These are phyloP conservation scores for Dissophora ornata DNA, from an alignment of 192 early-diverging fungal genomes.

Conservation along the genomic window DNA sequence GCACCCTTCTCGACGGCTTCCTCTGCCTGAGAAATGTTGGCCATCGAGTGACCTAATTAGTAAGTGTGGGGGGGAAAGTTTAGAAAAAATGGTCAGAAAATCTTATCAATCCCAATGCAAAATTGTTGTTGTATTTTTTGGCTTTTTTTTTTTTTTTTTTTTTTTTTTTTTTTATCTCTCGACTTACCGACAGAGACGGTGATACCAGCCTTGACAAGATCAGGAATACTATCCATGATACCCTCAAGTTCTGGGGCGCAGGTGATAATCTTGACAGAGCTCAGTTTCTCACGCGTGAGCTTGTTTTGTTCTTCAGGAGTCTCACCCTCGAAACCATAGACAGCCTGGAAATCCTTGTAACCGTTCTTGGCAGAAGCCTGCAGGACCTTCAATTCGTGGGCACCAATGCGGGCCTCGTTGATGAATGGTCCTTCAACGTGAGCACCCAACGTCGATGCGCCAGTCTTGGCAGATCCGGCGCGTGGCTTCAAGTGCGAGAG, in stretches of 20 bases:
- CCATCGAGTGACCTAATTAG: constrained; percentile 77
- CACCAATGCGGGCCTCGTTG: constrained; percentile 78
- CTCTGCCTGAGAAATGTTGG: constrained; percentile 71
- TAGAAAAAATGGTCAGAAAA: too few relatives aligned
- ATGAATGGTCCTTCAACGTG: constrained; percentile 76
- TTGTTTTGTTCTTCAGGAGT: constrained; percentile 38
- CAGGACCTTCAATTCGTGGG: constrained; percentile 74
- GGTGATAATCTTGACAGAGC: constrained; percentile 76
- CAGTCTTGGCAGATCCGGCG: constrained; percentile 66
- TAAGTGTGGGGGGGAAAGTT: background rate
- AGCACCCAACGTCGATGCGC: constrained; percentile 74
- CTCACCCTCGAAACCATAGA: constrained; percentile 73
- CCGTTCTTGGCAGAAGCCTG: constrained; percentile 69
- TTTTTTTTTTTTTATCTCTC: background rate
- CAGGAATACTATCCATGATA: constrained; percentile 70
- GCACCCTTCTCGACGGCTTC: constrained; percentile 71
- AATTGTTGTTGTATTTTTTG: too few relatives aligned
- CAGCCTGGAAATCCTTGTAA: constrained; percentile 70
- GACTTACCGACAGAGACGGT: constrained; percentile 70
- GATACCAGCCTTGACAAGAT: constrained; percentile 72
- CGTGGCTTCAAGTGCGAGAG: constrained; percentile 72
- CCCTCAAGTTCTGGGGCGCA: constrained; percentile 85
- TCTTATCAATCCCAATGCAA: too few relatives aligned
- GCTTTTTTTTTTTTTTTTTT: background rate
- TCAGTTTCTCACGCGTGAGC: constrained; percentile 53